phyloP scores from a whole-genome alignment of 1,284 basidiomycete genomes.

The Cystobasidiaceae sp. region DNA sequence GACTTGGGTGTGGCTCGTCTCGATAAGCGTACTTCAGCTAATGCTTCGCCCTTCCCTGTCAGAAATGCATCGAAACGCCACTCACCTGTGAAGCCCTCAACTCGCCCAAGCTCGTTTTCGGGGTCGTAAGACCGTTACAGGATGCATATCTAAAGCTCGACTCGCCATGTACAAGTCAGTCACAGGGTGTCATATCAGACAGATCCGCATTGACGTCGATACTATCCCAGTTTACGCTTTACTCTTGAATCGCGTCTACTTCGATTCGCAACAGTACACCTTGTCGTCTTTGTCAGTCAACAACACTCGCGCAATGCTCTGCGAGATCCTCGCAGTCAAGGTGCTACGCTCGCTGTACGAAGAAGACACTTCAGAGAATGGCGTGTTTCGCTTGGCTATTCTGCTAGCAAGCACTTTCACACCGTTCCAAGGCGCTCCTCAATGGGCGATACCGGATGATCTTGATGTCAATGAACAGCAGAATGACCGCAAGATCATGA shows the following conservation, averaged over 20 bases:
- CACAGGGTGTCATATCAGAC: not conserved
- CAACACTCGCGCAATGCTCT: constrained; percentile 38
- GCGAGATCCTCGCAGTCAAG: constrained; percentile 43
- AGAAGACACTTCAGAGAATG: constrained; percentile 28
- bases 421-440: constrained; percentile 42
- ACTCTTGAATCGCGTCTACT: constrained; percentile 32
- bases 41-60: not conserved
- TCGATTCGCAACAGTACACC: constrained; percentile 19
- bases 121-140: constrained; percentile 22
- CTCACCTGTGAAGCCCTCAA: constrained; percentile 29
- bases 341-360: constrained; percentile 36
- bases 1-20: too few relatives aligned
- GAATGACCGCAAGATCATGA: constrained; percentile 29
- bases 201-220: not conserved
- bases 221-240: constrained; percentile 20
- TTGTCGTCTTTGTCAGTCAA: constrained; percentile 28
- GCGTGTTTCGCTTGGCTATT: constrained; percentile 37
- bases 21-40: too few relatives aligned
- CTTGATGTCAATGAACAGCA: not conserved
- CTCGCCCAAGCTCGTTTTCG: constrained; percentile 22
- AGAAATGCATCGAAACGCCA: constrained; percentile 32
- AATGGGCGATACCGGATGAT: constrained; percentile 16
- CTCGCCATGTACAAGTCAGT: constrained; percentile 29
- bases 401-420: constrained; percentile 39
- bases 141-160: constrained; percentile 28